phyloP scores from a whole-genome alignment of 192 early-diverging fungal species.

The Linnemannia hyalina region DNA sequence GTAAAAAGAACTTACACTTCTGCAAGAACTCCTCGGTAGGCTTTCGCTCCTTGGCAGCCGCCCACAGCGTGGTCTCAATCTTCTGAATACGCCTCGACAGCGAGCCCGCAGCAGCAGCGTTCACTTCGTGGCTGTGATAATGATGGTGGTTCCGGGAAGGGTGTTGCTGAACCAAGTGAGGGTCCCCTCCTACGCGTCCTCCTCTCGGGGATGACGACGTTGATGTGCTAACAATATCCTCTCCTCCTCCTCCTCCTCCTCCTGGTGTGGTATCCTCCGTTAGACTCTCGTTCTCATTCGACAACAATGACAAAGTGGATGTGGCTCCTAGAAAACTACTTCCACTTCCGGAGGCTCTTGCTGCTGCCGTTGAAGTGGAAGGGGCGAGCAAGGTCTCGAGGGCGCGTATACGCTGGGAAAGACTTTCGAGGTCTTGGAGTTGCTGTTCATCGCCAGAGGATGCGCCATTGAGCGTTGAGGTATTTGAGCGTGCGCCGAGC shows the following conservation, averaged over 20 bases:
- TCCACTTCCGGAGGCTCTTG: not conserved
- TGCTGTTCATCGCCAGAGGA: constrained; percentile 24
- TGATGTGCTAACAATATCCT: constrained; percentile 39
- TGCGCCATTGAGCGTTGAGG: not conserved
- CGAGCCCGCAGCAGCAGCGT: constrained; percentile 16
- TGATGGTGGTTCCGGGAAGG: not conserved
- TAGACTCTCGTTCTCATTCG: constrained; percentile 23
- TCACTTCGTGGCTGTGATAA: not conserved
- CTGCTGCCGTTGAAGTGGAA: not conserved
- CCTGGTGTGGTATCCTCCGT: constrained; percentile 10
- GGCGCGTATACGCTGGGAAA: constrained; percentile 32
- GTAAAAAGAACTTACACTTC: constrained; percentile 26
- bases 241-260: not conserved
- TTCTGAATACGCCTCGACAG: constrained; percentile 47
- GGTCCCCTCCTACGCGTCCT: constrained; percentile 1
- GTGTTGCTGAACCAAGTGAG: not conserved
- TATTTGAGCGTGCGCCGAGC: constrained; percentile 14
- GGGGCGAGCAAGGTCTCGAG: constrained; percentile 29
- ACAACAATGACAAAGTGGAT: not conserved
- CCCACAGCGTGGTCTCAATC: constrained; percentile 30
- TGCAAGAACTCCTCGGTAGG: constrained; percentile 45
- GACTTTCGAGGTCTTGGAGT: constrained; percentile 48
- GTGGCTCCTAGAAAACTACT: not conserved
- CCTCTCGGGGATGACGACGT: constrained; percentile 5
- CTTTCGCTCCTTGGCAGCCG: constrained; percentile 37